phyloP scores from a whole-genome alignment of 768 basidiomycete species.

The Boletellus sp. region DNA sequence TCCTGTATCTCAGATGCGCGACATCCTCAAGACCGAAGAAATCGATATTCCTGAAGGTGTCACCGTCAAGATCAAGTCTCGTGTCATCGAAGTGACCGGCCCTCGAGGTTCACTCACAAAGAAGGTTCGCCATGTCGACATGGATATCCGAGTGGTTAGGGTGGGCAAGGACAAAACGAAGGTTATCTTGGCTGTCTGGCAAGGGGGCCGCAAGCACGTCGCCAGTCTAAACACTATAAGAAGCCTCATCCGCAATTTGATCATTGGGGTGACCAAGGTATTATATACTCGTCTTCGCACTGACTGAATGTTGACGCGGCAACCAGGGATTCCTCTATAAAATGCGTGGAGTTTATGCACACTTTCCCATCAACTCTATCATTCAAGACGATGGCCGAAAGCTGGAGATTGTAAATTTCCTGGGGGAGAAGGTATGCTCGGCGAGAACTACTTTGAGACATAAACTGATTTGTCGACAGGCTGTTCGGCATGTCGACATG shows the following conservation, averaged over 20 bases:
- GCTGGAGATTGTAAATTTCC: constrained; percentile 92
- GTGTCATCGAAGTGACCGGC: constrained; percentile 87
- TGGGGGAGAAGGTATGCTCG: constrained; percentile 80
- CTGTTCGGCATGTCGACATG: constrained; percentile 91
- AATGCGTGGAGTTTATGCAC: constrained; percentile 99
- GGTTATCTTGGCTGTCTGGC: constrained; percentile 94
- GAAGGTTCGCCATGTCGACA: constrained; percentile 88
- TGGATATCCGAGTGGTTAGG: constrained; percentile 86
- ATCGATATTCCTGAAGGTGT: constrained; percentile 85
- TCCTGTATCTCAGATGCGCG: constrained; percentile 66
- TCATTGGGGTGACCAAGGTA: constrained; percentile 94
- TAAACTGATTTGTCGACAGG: constrained; percentile 41
- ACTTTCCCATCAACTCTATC: constrained; percentile 99
- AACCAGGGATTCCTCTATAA: constrained; percentile 96
- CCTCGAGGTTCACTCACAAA: constrained; percentile 92
- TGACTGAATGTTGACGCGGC: constrained; percentile 3
- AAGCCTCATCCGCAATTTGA: constrained; percentile 95
- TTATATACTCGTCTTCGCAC: constrained; percentile 2
- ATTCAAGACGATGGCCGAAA: constrained; percentile 70
- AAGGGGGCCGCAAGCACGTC: constrained; percentile 96
- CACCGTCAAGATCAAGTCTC: constrained; percentile 83
- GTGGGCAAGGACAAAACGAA: constrained; percentile 60
- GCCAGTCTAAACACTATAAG: constrained; percentile 96
- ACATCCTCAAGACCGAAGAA: constrained; percentile 91
- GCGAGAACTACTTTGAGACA: not conserved